Base-by-base conservation (phyloP, 805 yeast species). In the Lachancea sp. region DNA sequence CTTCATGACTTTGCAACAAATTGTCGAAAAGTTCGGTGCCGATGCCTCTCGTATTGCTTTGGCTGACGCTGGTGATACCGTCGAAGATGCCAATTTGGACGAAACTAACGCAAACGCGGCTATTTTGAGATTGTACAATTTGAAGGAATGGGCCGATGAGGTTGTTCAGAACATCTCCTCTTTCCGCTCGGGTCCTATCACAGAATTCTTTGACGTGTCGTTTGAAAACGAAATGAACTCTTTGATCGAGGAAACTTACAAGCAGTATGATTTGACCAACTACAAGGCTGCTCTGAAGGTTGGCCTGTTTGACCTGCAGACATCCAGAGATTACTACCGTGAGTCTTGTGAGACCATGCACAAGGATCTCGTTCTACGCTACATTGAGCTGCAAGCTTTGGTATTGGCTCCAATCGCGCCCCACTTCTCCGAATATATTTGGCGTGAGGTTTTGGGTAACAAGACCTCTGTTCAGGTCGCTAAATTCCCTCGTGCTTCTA, bases 41-140 rank as follows among this genome's bases (percentile, higher is more conserved):
- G 99, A 93, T 67, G 97, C 98, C 35, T 74, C 96, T 10, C 85
- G 99, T 75, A 86, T 93, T 65, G 97, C 99, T 4, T 73, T 93
- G 53, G 99, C 98, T 38, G 99, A 93, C 72, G 96, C 97, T 42
- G 99, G 99, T 73, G 99, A 93, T 65, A 74, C 93, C 36, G 80
- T 89, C 55, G 99, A 93, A 71, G 99, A 93, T 68, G 99, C 99
- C 43, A 93, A 93, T 73, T 86, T 93, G 62, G 99, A 93, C 60
- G 99, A 93, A 71, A 72, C 88, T 49, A 90, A 82, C 61, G 99
- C 99, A 45, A 93, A 93, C 61, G 96, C 99, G 38, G 97, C 98
- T 20, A 90, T 93, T 65, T 77, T 93, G 66, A 85, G 99, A 71
- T 76, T 93, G 64, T 85, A 78, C 66, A 91, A 87, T 45, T 75